Base-by-base conservation (phyloP, 2,329 filamentous ascomycete genomes). In the Curvularia lunata region DNA sequence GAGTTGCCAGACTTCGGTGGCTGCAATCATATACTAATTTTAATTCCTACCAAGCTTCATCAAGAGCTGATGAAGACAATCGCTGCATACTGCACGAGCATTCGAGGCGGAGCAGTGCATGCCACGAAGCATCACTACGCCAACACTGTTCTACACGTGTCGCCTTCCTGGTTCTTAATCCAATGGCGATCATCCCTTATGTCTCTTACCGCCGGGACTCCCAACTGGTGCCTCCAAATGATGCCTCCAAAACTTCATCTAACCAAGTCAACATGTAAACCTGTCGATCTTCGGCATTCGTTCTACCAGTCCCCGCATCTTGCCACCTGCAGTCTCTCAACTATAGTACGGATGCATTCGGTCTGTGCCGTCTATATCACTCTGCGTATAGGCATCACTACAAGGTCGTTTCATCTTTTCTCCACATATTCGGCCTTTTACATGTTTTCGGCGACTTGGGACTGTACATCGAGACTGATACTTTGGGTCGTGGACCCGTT, bases 1-100 rank as follows among this genome's bases (percentile, higher is more conserved):
- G 81, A 88, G 16, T 23, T 32, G 21, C 13, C 18, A 19, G 25
- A 21, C 27, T 23, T 30, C 25, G 7, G 23, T 42, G 48, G 25
- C 48, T 32, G 45, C 37, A 21, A 21, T 37, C 28, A 34, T 34
- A 34, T 25, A 21, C 45, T 53, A 48, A 54, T 48, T 10, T 38
- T 32, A 54, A 45, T 54, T 23, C 30, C 6, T 43, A 52, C 38
- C 32, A 40, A 48, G 23, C 45, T 49, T 34, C 38, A 48, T 54
- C 38, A 54, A 57, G 50, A 54, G 50, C 54, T 49, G 37, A 54
- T 57, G 45, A 41, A 52, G 21, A 32, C 40, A 5, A 32, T 30
- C 5, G 18, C 21, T 23, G 21, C 28, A 30, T 30, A 19, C 34
- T 25, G 18, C 10, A 8, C 38, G 37, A 41, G 12, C 27, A 23